These are phyloP conservation scores for Colletotrichum sp. DNA, from an alignment of 2,329 filamentous ascomycete species.

Conservation along the genomic window DNA sequence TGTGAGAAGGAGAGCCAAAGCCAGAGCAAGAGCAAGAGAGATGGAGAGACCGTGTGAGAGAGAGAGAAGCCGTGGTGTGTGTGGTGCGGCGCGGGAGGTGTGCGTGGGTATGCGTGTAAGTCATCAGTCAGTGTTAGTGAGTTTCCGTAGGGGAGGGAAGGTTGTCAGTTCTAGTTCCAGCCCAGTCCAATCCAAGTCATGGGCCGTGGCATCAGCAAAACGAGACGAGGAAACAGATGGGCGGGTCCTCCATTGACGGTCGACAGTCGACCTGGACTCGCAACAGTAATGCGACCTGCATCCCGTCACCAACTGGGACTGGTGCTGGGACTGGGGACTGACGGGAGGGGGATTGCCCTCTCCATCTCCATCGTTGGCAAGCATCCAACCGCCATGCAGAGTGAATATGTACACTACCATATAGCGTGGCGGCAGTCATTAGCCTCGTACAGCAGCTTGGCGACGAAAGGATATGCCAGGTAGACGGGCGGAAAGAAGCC, in stretches of 20 bases:
- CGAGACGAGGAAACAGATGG: slow-evolving; percentile 19
- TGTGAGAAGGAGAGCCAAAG: not conserved
- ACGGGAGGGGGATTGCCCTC: not conserved
- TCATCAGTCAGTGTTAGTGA: slow-evolving; percentile 3
- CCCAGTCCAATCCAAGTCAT: not conserved
- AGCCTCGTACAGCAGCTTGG: not conserved
- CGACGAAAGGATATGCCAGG: not conserved
- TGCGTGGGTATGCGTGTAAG: slow-evolving; percentile 18
- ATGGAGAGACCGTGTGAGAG: not conserved
- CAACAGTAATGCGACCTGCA: slow-evolving; percentile 11
- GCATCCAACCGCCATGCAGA: slow-evolving; percentile 8
- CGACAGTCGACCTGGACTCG: slow-evolving; percentile 3
- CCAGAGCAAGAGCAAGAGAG: not conserved
- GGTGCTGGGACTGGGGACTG: not conserved
- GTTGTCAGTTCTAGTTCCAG: slow-evolving; percentile 15
- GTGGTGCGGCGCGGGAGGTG: slow-evolving; percentile 23
- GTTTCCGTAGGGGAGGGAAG: slow-evolving; percentile 5
- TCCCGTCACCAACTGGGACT: not conserved
- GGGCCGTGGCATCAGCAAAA: slow-evolving; percentile 14
- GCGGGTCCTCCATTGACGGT: not conserved
- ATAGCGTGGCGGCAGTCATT: slow-evolving; percentile 6
- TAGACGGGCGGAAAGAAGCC: not conserved
- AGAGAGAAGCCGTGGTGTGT: slow-evolving; percentile 18
- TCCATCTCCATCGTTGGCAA: not conserved
- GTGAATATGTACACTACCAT: not conserved